Evolutionary conservation across 495 filamentous ascomycete species (phyloP).

Genomic region (Podospora didyma): DNA sequence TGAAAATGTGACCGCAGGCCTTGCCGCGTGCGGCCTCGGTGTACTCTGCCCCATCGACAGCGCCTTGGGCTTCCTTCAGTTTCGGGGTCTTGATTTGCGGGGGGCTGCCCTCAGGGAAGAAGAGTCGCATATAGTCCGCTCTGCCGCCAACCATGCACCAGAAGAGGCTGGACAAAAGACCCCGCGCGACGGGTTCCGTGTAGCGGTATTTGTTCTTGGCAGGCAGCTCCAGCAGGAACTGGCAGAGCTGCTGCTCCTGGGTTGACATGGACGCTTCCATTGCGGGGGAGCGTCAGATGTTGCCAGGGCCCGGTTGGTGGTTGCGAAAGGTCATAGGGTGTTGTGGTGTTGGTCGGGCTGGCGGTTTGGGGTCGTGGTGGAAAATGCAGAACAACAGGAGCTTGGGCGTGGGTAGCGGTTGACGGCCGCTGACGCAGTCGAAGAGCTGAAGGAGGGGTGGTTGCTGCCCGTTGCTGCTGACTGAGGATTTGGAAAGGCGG

Average conservation of each 20-base stretch:
- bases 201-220: conserved; percentile 66
- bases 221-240: conserved; percentile 69
- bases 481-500: too few relatives aligned
- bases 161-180: conserved; percentile 76
- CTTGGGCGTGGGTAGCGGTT: too few relatives aligned
- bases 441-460: too few relatives aligned
- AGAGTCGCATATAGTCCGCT: conserved; percentile 63
- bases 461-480: too few relatives aligned
- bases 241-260: conserved; percentile 76
- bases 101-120: conserved; percentile 70
- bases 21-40: conserved; percentile 88
- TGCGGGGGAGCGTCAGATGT: conserved; percentile 6
- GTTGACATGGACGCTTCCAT: conserved; percentile 55
- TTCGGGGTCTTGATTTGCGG: conserved; percentile 62
- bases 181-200: conserved; percentile 59
- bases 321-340: not conserved
- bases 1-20: conserved; percentile 96
- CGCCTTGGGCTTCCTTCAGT: conserved; percentile 81
- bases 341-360: not conserved
- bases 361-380: not conserved
- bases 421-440: too few relatives aligned
- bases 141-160: conserved; percentile 73
- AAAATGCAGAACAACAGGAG: too few relatives aligned
- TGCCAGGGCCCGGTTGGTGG: conserved; percentile 1
- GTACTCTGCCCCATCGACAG: conserved; percentile 89